Conservation (phyloP, 192 early-diverging fungal genomes). For the Geranomyces michiganensis region DNA sequence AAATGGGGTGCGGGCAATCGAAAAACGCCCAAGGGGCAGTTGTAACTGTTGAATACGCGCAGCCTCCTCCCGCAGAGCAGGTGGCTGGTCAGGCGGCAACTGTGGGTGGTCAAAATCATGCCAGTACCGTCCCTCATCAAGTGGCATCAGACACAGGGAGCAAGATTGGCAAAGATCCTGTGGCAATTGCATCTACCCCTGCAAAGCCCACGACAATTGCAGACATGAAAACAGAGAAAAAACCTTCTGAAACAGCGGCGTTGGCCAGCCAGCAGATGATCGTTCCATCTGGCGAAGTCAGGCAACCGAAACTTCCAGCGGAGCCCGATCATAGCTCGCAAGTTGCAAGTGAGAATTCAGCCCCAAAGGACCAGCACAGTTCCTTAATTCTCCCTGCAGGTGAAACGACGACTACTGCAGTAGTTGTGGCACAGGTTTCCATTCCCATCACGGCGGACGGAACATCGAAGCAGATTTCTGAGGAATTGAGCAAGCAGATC, state of each 20-base stretch:
- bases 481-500: conserved; percentile 17
- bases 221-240: too few relatives aligned
- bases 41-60: conserved; percentile 1
- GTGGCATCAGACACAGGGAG: neutral
- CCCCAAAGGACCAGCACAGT: neutral
- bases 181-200: too few relatives aligned
- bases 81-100: neutral
- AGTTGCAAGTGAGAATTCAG: too few relatives aligned
- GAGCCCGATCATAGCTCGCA: neutral
- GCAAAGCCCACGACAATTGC: too few relatives aligned
- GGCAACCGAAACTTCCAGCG: neutral
- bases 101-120: neutral
- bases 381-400: neutral
- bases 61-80: neutral
- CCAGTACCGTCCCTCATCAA: neutral
- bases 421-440: conserved; percentile 11
- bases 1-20: conserved; percentile 28
- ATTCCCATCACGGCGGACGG: conserved; percentile 11
- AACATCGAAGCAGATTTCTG: neutral
- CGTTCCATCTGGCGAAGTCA: neutral
- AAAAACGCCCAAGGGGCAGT: conserved; percentile 25
- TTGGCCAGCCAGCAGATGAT: neutral
- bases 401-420: conserved; percentile 11
- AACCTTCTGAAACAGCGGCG: too few relatives aligned
- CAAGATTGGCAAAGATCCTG: neutral